A percentile compares a stretch with the other conserved stretches of the same genome.
These are phyloP conservation scores for Botrytis squamosa DNA, from an alignment of 2,329 filamentous ascomycete species.

Conservation along the genomic window DNA sequence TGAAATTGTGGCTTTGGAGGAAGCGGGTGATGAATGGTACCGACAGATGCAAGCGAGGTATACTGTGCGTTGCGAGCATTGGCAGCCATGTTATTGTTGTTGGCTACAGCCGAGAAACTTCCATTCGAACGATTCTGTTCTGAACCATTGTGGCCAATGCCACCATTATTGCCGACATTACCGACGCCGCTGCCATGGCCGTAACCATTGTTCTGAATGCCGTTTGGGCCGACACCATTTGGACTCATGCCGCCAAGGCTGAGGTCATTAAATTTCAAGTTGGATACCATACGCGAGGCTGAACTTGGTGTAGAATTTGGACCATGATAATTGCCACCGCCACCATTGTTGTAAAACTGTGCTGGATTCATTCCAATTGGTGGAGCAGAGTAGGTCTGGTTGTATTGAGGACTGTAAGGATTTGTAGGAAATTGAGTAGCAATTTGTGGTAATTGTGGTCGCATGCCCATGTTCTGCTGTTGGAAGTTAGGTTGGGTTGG, in stretches of 20 bases:
- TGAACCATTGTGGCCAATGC: neutral
- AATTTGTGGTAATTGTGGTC: conserved; percentile 10
- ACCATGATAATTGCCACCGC: neutral
- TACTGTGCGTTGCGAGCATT: conserved; percentile 16
- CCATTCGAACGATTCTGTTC: neutral
- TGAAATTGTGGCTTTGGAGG: conserved; percentile 14
- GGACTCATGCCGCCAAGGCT: conserved; percentile 7
- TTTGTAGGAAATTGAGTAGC: conserved; percentile 5
- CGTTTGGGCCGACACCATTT: neutral
- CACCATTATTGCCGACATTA: neutral
- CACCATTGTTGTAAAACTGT: conserved; percentile 9
- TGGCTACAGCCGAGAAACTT: neutral
- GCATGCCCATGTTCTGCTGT: conserved; percentile 11
- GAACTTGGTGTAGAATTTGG: neutral
- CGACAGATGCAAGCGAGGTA: neutral
- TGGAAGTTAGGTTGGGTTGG: neutral
- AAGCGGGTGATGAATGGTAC: neutral
- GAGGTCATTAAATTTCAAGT: neutral
- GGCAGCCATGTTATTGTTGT: conserved; percentile 3
- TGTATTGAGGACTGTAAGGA: neutral
- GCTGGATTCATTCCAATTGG: neutral
- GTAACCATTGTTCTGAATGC: neutral
- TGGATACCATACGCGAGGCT: conserved; percentile 1
- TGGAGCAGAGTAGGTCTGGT: conserved; percentile 9
- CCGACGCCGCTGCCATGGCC: neutral